Conservation (phyloP, 176 grass and related monocot genomes). For the Luzula sylvatica region DNA sequence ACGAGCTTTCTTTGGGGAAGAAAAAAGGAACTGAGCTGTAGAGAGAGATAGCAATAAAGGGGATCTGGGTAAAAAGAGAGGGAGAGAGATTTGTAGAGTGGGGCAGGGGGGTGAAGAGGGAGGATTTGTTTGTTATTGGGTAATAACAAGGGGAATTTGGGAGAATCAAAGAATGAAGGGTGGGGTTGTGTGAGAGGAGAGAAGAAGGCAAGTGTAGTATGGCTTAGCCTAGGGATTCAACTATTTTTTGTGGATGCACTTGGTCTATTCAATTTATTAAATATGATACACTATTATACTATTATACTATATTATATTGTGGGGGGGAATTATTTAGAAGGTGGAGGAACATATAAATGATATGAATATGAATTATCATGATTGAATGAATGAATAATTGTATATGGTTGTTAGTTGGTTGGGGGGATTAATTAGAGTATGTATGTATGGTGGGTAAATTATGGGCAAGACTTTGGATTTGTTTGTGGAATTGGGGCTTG, state of each 20-base stretch:
- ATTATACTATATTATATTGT: no score
- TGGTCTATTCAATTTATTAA: neutral
- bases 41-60: constrained; percentile 22
- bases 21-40: neutral
- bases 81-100: neutral
- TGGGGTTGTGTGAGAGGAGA: neutral
- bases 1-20: neutral
- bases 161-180: constrained; percentile 3
- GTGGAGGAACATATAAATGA: no score
- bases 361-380: no score
- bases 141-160: constrained; percentile 6
- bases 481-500: no score
- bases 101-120: neutral
- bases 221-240: neutral
- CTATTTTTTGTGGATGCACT: neutral
- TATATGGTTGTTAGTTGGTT: neutral
- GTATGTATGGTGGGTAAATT: constrained; percentile 11
- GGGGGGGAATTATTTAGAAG: no score
- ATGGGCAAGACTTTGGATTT: constrained; percentile 11
- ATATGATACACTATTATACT: neutral
- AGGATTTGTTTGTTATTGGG: constrained; percentile 14
- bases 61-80: constrained; percentile 9
- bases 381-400: no score
- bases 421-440: constrained; percentile 3
- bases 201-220: neutral